phyloP scores from a whole-genome alignment of 2,329 filamentous ascomycete species.

The Periconia digitata region DNA sequence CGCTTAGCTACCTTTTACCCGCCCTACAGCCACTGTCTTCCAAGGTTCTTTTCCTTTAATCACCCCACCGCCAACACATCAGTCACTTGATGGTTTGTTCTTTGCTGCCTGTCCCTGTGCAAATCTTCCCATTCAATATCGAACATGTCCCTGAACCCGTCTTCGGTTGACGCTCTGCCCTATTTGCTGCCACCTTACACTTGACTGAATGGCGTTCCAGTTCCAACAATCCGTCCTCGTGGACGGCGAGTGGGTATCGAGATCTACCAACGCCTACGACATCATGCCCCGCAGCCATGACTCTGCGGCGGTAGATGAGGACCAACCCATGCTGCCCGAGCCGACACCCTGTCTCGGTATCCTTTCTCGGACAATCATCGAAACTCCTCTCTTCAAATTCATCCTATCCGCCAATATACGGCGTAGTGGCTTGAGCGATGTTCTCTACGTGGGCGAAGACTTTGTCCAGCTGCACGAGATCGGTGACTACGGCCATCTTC shows the following conservation, averaged over 20 bases:
- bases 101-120: neutral
- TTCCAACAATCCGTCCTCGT: slow-evolving; percentile 29
- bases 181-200: neutral
- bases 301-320: slow-evolving; percentile 22
- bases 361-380: slow-evolving; percentile 75
- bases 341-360: slow-evolving; percentile 64
- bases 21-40: too few species aligned
- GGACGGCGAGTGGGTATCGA: slow-evolving; percentile 39
- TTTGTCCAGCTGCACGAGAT: slow-evolving; percentile 82
- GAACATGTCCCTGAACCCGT: neutral
- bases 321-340: slow-evolving; percentile 34
- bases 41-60: too few species aligned
- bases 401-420: slow-evolving; percentile 80
- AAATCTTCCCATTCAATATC: neutral
- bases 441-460: slow-evolving; percentile 82
- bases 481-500: slow-evolving; percentile 66
- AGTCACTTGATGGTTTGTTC: neutral
- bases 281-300: slow-evolving; percentile 40
- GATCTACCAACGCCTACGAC: slow-evolving; percentile 44
- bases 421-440: slow-evolving; percentile 70
- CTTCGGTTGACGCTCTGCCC: neutral
- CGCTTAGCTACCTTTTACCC: too few species aligned
- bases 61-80: neutral
- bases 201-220: slow-evolving; percentile 27
- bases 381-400: slow-evolving; percentile 73